Percentiles rank a stretch among this genome's conserved stretches.
Conservation (phyloP, 2,329 filamentous ascomycete species). For the Mycosphaerella arachidis region DNA sequence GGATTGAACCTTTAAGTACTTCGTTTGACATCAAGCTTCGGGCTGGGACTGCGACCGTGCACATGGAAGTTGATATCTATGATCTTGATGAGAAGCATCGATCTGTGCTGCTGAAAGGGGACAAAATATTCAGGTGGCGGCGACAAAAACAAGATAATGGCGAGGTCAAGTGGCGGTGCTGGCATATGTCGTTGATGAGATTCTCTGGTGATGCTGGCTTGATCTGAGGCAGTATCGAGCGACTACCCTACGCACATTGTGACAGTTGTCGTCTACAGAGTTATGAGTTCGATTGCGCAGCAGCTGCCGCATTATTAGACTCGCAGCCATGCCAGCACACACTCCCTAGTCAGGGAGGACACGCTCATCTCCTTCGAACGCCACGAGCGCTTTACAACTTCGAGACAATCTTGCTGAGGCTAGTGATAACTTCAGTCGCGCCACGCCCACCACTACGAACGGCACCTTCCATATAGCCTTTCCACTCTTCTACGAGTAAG, state of each 20-base stretch:
- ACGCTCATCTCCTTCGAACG: no score
- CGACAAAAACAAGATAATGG: not conserved
- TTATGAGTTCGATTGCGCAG: no score
- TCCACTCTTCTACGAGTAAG: conserved; percentile 40
- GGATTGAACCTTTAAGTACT: not conserved
- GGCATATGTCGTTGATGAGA: not conserved
- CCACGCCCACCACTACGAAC: conserved; percentile 46
- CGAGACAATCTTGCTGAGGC: conserved; percentile 8
- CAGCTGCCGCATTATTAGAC: no score
- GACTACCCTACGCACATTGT: not conserved
- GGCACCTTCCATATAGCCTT: conserved; percentile 56
- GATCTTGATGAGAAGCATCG: not conserved
- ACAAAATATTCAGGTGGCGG: not conserved
- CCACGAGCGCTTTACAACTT: conserved; percentile 3
- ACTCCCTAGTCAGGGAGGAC: no score
- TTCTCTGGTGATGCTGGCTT: not conserved
- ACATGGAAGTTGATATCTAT: not conserved
- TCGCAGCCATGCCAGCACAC: no score
- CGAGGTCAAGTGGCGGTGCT: not conserved
- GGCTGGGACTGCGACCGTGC: not conserved
- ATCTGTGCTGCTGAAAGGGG: not conserved
- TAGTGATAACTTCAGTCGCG: conserved; percentile 41
- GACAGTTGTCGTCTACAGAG: no score
- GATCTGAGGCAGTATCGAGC: not conserved
- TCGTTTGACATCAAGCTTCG: not conserved